Evolutionary conservation across 352 stramenopile species (phyloP).

Genomic region (Pythium graminicola): DNA sequence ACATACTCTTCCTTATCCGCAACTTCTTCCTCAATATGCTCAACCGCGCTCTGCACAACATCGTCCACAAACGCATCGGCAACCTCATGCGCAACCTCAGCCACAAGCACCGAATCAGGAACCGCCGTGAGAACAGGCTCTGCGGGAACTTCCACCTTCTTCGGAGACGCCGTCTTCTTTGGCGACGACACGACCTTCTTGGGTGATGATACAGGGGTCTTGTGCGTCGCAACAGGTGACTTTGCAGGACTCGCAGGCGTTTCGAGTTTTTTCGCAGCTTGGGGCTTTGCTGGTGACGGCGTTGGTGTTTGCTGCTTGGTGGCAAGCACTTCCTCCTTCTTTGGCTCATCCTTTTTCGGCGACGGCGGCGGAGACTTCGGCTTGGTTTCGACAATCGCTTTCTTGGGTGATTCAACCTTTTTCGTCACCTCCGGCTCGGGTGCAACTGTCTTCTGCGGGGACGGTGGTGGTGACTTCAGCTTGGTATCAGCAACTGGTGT

Average conservation of each 20-base stretch:
- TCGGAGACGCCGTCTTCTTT: constrained; percentile 10
- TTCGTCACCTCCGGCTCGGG: constrained; percentile 15
- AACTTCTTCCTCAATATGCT: constrained; percentile 30
- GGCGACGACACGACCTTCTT: constrained; percentile 19
- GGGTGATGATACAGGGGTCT: background rate
- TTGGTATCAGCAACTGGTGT: constrained; percentile 6
- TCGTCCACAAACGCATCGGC: constrained; percentile 33
- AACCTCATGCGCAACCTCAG: constrained; percentile 20
- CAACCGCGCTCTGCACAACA: constrained; percentile 37
- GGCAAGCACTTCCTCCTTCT: constrained; percentile 10
- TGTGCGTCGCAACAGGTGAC: background rate
- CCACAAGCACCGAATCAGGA: constrained; percentile 15
- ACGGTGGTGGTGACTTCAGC: constrained; percentile 8
- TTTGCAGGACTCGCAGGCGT: constrained; percentile 1
- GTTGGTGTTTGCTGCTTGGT: background rate
- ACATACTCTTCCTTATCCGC: constrained; percentile 60
- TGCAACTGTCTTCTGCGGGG: constrained; percentile 18
- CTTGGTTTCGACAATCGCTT: constrained; percentile 9
- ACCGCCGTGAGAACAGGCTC: constrained; percentile 3
- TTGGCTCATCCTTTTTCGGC: constrained; percentile 13
- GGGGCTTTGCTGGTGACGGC: constrained; percentile 4
- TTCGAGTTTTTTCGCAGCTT: constrained; percentile 4
- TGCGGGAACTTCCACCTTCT: constrained; percentile 10
- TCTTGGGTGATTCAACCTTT: constrained; percentile 18
- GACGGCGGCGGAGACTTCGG: constrained; percentile 9